A percentile compares a stretch with the other conserved stretches of the same genome.
These are phyloP conservation scores for Neurospora sp. DNA, from an alignment of 2,329 filamentous ascomycete genomes.

Conservation along the genomic window DNA sequence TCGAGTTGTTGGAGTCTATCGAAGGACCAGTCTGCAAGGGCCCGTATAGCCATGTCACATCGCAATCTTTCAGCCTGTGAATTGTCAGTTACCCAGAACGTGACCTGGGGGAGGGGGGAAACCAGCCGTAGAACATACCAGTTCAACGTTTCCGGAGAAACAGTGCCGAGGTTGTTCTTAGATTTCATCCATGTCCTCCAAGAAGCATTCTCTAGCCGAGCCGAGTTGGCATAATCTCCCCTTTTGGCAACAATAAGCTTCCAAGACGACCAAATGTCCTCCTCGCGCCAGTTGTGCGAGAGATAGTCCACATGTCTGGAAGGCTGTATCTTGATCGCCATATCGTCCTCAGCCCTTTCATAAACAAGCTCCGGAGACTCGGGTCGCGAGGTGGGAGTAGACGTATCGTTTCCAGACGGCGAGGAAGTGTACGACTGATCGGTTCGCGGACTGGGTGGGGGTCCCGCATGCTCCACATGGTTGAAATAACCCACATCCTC, in stretches of 20 bases:
- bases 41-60: conserved; percentile 96
- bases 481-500: conserved; percentile 37
- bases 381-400: conserved; percentile 43
- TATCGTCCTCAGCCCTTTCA: conserved; percentile 68
- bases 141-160: conserved; percentile 85
- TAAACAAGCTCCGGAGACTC: conserved; percentile 42
- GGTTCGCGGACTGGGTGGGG: conserved; percentile 39
- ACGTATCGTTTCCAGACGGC: conserved; percentile 42
- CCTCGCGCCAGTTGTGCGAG: conserved; percentile 85
- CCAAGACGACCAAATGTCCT: conserved; percentile 98
- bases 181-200: conserved; percentile 96
- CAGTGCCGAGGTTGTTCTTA: conserved; percentile 76
- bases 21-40: conserved; percentile 68
- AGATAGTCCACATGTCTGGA: conserved; percentile 92
- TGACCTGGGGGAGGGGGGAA: too few species aligned
- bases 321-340: conserved; percentile 61
- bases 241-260: conserved; percentile 78
- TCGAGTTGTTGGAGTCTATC: conserved; percentile 28
- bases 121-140: conserved; percentile 53
- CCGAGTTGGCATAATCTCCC: conserved; percentile 69
- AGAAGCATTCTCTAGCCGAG: conserved; percentile 84
- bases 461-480: conserved; percentile 37
- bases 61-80: conserved; percentile 84
- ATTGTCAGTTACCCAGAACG: conserved; percentile 6
- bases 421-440: conserved; percentile 43